A percentile compares a stretch with the other conserved stretches of the same genome.
Conservation (phyloP, 2,329 filamentous ascomycete species). For the Chrysoporthe austroafricana region DNA sequence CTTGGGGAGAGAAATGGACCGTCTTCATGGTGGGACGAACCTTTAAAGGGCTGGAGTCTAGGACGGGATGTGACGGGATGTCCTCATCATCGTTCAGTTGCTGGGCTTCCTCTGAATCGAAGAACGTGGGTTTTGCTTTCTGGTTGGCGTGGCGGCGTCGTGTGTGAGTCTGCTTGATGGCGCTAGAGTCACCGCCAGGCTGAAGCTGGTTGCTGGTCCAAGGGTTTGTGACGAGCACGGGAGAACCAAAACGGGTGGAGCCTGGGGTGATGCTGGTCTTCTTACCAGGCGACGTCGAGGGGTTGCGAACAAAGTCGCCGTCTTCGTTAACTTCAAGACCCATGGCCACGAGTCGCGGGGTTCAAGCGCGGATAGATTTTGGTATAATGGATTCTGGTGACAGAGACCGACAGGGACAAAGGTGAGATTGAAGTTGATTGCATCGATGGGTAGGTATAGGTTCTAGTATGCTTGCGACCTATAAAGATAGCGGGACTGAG, state of each 20-base stretch:
- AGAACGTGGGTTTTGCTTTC: constrained; percentile 18
- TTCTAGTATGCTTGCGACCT: background rate
- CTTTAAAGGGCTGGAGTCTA: background rate
- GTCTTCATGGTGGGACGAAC: background rate
- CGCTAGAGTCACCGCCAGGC: constrained; percentile 36
- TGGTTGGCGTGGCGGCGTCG: constrained; percentile 9
- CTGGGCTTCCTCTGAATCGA: background rate
- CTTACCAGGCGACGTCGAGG: background rate
- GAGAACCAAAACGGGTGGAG: constrained; percentile 9
- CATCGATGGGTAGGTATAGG: background rate
- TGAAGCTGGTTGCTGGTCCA: constrained; percentile 30
- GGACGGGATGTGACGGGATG: background rate
- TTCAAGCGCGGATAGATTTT: too few relatives aligned
- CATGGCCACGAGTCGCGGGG: background rate
- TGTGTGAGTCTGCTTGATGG: constrained; percentile 31
- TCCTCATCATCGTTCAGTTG: background rate
- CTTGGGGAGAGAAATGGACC: background rate
- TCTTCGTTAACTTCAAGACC: constrained; percentile 1
- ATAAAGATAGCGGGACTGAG: background rate
- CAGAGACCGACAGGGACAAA: background rate
- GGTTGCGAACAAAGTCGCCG: background rate
- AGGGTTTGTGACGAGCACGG: background rate
- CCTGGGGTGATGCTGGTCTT: constrained; percentile 7
- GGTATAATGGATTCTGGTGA: background rate
- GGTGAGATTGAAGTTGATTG: background rate